Percentiles rank a stretch among this genome's conserved stretches.
Conservation (phyloP, 371 early-diverging fungal species). For the Mortierella sp. region DNA sequence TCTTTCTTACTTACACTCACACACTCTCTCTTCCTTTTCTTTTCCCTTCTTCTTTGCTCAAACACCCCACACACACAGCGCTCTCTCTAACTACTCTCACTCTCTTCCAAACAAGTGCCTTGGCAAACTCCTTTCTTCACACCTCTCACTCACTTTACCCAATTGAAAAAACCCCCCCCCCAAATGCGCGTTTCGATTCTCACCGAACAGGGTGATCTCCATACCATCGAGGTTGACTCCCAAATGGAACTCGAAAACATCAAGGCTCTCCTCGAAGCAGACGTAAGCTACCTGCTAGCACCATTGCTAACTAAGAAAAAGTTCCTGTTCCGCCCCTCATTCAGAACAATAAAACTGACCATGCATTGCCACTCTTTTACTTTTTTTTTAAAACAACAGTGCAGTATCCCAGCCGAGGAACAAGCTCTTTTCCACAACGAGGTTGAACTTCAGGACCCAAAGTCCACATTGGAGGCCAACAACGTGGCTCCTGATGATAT, state of each 20-base stretch:
- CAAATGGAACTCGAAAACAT: conserved; percentile 88
- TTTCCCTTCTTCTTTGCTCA: background rate
- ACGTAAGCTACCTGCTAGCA: conserved; percentile 62
- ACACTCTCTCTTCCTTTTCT: background rate
- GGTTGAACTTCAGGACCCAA: conserved; percentile 66
- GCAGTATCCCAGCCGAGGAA: conserved; percentile 69
- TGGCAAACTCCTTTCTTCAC: background rate
- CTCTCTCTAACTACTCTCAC: background rate
- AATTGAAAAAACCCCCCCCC: too few relatives aligned
- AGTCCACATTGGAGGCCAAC: conserved; percentile 74
- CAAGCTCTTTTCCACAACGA: conserved; percentile 75
- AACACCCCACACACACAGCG: background rate
- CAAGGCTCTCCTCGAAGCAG: conserved; percentile 86
- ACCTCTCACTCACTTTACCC: background rate
- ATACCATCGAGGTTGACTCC: conserved; percentile 81
- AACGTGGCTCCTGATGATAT: conserved; percentile 84
- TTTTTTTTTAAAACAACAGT: conserved; percentile 46
- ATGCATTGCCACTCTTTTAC: conserved; percentile 3
- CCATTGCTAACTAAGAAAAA: background rate
- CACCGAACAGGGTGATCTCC: conserved; percentile 73
- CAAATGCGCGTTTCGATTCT: conserved; percentile 75
- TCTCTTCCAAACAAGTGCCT: background rate
- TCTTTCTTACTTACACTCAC: background rate
- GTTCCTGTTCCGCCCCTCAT: background rate
- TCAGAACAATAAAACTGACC: conserved; percentile 2